A percentile compares a stretch with the other conserved stretches of the same genome.
phyloP scores from a whole-genome alignment of 495 filamentous ascomycete genomes.

The Aspergillus mulundensis region DNA sequence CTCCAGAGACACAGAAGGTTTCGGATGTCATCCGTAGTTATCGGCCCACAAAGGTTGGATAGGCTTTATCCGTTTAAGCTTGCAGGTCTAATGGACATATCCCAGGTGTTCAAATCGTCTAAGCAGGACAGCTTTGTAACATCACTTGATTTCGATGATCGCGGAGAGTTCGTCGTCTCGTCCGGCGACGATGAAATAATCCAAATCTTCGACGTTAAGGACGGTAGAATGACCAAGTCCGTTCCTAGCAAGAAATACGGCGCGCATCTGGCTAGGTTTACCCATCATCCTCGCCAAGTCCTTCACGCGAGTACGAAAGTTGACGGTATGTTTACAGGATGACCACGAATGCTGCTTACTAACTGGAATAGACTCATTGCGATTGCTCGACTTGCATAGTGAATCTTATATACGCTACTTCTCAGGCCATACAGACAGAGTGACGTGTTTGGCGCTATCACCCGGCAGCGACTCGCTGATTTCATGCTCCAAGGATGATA shows the following conservation, averaged over 20 bases:
- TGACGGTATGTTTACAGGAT: constrained; percentile 48
- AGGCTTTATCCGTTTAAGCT: not conserved
- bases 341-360: not conserved
- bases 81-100: constrained; percentile 15
- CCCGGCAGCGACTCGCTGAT: constrained; percentile 80
- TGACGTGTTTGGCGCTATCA: constrained; percentile 67
- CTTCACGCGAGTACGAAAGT: constrained; percentile 95
- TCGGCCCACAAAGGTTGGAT: constrained; percentile 44
- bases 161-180: constrained; percentile 81
- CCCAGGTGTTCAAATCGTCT: constrained; percentile 34
- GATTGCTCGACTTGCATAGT: constrained; percentile 90
- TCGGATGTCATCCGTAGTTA: constrained; percentile 45
- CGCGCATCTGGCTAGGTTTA: constrained; percentile 88
- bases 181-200: constrained; percentile 89
- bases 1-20: constrained; percentile 38
- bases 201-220: constrained; percentile 87
- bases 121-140: constrained; percentile 47
- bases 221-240: constrained; percentile 79
- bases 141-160: constrained; percentile 94
- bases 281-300: constrained; percentile 79
- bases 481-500: constrained; percentile 84
- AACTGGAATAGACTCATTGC: constrained; percentile 60
- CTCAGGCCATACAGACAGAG: constrained; percentile 74
- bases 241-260: constrained; percentile 91
- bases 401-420: constrained; percentile 96